Base-by-base conservation (phyloP, 2,329 filamentous ascomycete species). In the Colletotrichum zoysiae region DNA sequence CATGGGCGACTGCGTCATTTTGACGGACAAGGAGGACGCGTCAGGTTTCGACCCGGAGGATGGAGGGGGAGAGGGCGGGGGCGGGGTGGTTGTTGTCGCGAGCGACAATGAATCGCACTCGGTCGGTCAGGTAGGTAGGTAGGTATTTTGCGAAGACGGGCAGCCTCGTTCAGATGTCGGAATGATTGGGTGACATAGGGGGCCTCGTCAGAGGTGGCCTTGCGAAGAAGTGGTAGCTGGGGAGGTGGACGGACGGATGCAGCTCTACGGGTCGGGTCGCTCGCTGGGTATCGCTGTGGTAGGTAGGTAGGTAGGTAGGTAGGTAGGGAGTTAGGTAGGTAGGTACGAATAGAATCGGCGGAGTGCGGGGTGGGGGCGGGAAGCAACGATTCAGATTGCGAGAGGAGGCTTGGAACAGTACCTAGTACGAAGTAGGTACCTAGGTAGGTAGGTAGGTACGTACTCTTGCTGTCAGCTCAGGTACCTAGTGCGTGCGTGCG, bases 1-100 rank as follows among this genome's bases (percentile, higher is more conserved):
- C 95, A 98, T 98, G 74, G 95, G 95, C 76, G 94, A 91, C 86
- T 97, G 93, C 81, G 93, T 88, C 92, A 94, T 95, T 77, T 71
- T 77, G 77, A 74, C 75, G 74, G 74, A 75, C 66, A 70, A 60
- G 18, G 71, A 53, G 40, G 65, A 42, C 33, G 35, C n/a, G n/a
- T n/a, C n/a, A 60, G 30, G 38, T 46, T 60, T 38, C 56, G 56
- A 35, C 57, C 50, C 53, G 42, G 61, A 70, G 66, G 60, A 65
- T 65, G 60, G 57, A 67, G 35, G 59, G 56, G 48, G 44, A 18
- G 20, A 38, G 55, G 48, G 62, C 16, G 40, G 42, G 42, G 42
- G 42, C 42, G 42, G 42, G 42, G 42, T 44, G 18, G 50, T 46
- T 46, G 9, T 44, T 64, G 61, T 55, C 61, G 48, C 61, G 26